Conservation (phyloP, 805 yeast genomes). For the Metschnikowia chrysomelidarum region DNA sequence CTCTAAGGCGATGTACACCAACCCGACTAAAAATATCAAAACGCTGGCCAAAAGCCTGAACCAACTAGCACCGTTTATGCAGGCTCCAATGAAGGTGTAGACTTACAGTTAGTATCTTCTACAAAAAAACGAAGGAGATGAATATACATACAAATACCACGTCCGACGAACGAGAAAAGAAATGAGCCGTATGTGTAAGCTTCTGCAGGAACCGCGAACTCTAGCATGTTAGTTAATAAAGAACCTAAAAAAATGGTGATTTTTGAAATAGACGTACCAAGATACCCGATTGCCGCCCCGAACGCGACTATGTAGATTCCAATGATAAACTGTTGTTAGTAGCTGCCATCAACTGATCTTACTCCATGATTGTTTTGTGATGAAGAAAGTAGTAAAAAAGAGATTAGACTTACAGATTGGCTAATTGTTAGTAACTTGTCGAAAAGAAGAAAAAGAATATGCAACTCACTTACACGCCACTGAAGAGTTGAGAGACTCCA, state of each 20-base stretch:
- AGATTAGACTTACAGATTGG: constrained; percentile 30
- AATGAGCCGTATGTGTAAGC: constrained; percentile 67
- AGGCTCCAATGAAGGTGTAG: constrained; percentile 37
- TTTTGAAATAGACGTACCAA: constrained; percentile 34
- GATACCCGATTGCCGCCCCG: constrained; percentile 51
- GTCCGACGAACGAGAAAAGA: constrained; percentile 68
- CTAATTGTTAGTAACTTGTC: constrained; percentile 26
- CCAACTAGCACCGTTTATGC: constrained; percentile 48
- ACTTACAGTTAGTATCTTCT: constrained; percentile 28
- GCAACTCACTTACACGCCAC: constrained; percentile 43
- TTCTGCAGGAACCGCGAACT: constrained; percentile 55
- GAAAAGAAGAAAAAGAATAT: not conserved
- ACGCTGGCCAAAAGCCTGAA: constrained; percentile 59
- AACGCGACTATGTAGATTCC: constrained; percentile 57
- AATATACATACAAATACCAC: constrained; percentile 59
- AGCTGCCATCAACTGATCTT: no score
- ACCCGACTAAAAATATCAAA: constrained; percentile 58
- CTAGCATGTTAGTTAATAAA: constrained; percentile 27
- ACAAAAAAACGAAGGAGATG: not conserved
- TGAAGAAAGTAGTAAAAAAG: not conserved
- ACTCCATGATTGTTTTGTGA: not conserved
- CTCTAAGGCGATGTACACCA: constrained; percentile 59
- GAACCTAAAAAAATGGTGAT: not conserved
- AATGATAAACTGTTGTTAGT: constrained; percentile 46
- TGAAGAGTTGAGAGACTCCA: constrained; percentile 50